Base-by-base conservation (phyloP, 2,329 filamentous ascomycete genomes). In the Alternaria triticina region DNA sequence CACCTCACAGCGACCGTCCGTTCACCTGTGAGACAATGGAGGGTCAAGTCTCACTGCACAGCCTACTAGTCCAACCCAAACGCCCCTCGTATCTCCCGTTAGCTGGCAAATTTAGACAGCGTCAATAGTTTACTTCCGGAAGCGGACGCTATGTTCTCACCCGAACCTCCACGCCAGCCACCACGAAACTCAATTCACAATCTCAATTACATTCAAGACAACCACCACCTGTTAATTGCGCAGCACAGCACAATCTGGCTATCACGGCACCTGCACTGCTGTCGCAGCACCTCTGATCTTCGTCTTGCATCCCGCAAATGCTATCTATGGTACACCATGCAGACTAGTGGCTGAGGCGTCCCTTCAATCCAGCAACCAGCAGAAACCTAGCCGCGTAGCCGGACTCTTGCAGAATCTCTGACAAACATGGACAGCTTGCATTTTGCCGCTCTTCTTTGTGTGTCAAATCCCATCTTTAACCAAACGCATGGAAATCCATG, bases 271-370 rank as follows among this genome's bases (percentile, higher is more conserved):
- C 36, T 17, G 25, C 33, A 6, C 23, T 30, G 25, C 47, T 30
- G 36, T 40, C 36, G 36, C 36, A 40, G 36, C 20, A 22, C 49
- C 47, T 54, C 6, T 49, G 23, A 61, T 62, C 59, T 62, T 36
- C 61, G 58, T 45, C 44, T 22, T 66, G 64, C 64, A 59, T 54
- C 45, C 54, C 49, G 50, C 57, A 40, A 45, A 54, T 36, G 17
- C n/a, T 43, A 57, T 17, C 22, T 17, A 30, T n/a, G 33, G 49
- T 57, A 61, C 40, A 40, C 44, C 44, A 59, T 47, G 45, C 45
- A 15, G 23, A 5, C 49, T 52, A 52, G 30, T 22, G 20, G 36
- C 22, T 15, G 22, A 27, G 25, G 40, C 54, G 40, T 43, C 47
- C 47, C 28, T 61, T 54, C 58, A 33, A 40, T 40, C 36, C 36